These are phyloP conservation scores for Ceratonia siliqua DNA, from an alignment of 306 rosid species.

Conservation along the genomic window DNA sequence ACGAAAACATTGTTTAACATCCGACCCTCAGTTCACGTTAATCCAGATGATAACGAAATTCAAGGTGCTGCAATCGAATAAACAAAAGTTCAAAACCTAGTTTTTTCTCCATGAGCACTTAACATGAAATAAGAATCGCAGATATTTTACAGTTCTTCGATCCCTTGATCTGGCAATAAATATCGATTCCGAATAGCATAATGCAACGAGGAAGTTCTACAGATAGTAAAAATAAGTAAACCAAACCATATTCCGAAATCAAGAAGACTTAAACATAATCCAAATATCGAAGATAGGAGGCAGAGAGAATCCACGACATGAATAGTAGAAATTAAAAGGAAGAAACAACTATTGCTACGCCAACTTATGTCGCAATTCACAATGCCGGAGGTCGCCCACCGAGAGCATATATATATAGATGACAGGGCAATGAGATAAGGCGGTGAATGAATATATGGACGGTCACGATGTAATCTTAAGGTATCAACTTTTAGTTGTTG, in stretches of 20 bases:
- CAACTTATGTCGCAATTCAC: not conserved
- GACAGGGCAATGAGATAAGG: conserved; percentile 8
- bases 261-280: too few species aligned
- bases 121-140: too few species aligned
- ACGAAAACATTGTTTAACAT: not conserved
- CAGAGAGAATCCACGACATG: too few species aligned
- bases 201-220: too few species aligned
- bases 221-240: too few species aligned
- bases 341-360: not conserved
- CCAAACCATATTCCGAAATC: too few species aligned
- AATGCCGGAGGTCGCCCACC: accelerated
- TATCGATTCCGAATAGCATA: too few species aligned
- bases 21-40: too few species aligned
- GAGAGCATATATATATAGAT: conserved; percentile 8
- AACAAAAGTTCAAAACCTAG: not conserved
- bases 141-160: too few species aligned
- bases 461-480: not conserved
- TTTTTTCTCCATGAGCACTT: not conserved
- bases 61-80: not conserved
- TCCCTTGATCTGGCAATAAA: too few species aligned
- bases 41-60: not conserved
- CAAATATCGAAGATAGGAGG: too few species aligned
- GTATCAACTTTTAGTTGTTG: not conserved
- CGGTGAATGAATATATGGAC: not conserved
- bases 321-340: too few species aligned